These are phyloP conservation scores for Petunia hybrid DNA, from an alignment of 305 asterid species.

Conservation along the genomic window DNA sequence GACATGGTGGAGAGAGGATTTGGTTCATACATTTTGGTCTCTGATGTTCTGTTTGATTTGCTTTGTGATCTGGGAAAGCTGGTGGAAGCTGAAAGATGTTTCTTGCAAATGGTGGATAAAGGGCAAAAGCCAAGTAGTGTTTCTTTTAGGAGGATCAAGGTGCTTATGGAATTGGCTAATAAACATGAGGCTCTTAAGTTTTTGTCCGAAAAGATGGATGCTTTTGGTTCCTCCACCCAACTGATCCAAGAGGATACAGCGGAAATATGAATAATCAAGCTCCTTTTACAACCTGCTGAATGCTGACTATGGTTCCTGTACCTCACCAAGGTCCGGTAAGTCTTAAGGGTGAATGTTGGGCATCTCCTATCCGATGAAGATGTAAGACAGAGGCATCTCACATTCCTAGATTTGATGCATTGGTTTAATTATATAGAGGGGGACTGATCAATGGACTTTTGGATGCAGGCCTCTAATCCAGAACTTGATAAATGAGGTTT, in stretches of 20 bases:
- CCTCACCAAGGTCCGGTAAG: background rate
- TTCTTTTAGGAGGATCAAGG: conserved; percentile 84
- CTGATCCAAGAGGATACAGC: conserved; percentile 10
- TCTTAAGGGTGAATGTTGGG: background rate
- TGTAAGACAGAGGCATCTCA: too few relatives aligned
- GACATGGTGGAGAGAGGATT: conserved; percentile 87
- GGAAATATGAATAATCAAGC: conserved; percentile 22
- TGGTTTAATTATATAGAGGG: background rate
- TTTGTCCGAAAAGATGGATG: conserved; percentile 70
- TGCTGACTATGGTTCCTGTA: background rate
- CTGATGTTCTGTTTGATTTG: conserved; percentile 77
- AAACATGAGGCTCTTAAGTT: conserved; percentile 56
- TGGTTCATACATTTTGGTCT: conserved; percentile 75
- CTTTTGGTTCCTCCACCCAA: conserved; percentile 54
- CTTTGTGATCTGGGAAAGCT: conserved; percentile 80
- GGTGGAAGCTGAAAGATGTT: conserved; percentile 82
- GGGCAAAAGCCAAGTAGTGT: conserved; percentile 83
- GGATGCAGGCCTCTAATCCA: background rate
- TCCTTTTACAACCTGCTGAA: background rate
- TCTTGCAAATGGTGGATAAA: conserved; percentile 89
- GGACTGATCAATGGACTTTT: background rate
- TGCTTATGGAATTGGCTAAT: conserved; percentile 87
- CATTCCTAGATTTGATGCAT: background rate
- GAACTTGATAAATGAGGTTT: conserved; percentile 27
- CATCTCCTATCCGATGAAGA: too few relatives aligned